Conservation (phyloP, 2,329 filamentous ascomycete species). For the Kalmusia sp. region DNA sequence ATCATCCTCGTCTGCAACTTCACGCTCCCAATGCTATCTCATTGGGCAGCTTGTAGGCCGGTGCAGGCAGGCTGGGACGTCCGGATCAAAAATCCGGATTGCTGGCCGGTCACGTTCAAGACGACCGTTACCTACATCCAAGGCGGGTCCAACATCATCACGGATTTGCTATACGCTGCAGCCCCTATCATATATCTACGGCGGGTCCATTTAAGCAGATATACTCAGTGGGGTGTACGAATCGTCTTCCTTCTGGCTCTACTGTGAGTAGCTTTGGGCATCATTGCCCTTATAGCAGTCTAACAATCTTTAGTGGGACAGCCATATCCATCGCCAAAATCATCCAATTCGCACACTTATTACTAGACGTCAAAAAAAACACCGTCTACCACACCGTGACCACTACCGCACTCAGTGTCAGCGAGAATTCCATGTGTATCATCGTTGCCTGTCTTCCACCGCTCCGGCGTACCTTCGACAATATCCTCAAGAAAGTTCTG, state of each 20-base stretch:
- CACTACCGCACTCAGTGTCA: not conserved
- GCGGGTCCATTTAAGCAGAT: conserved; percentile 1
- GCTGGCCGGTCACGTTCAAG: conserved; percentile 3
- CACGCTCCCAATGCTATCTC: conserved; percentile 2
- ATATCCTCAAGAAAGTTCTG: conserved; percentile 2
- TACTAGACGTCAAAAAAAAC: not conserved
- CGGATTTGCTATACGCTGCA: conserved; percentile 10
- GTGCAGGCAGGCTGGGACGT: conserved; percentile 10
- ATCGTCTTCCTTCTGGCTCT: conserved; percentile 10
- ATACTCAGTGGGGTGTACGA: conserved; percentile 12
- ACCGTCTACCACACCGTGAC: conserved; percentile 5
- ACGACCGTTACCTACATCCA: conserved; percentile 6
- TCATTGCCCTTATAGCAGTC: not conserved
- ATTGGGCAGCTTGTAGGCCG: conserved; percentile 8
- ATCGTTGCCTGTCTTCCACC: conserved; percentile 13
- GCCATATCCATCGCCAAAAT: conserved; percentile 10
- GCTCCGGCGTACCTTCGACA: conserved; percentile 10
- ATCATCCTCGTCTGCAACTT: conserved; percentile 10
- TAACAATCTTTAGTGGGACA: conserved; percentile 2
- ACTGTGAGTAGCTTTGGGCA: conserved; percentile 6
- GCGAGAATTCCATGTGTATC: conserved; percentile 10
- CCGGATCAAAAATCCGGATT: conserved; percentile 1
- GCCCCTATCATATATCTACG: conserved; percentile 12
- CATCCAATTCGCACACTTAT: conserved; percentile 2
- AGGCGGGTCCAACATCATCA: conserved; percentile 11